phyloP scores from a whole-genome alignment of 176 grass and related monocot species.

The Ensete glaucum region DNA sequence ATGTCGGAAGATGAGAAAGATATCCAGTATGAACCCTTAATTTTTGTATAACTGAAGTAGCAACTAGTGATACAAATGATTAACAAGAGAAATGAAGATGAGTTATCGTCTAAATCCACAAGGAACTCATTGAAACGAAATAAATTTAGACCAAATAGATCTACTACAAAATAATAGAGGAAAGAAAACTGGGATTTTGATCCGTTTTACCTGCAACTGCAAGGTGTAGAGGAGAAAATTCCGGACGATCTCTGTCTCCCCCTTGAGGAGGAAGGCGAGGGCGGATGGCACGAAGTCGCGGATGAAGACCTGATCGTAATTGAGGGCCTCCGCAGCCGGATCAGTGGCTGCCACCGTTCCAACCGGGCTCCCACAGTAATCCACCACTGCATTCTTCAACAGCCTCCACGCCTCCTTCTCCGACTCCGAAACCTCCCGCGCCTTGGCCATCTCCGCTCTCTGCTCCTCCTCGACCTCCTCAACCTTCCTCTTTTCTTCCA shows the following conservation, averaged over 20 bases:
- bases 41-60: neutral
- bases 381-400: slow-evolving; percentile 66
- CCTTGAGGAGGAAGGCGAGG: slow-evolving; percentile 19
- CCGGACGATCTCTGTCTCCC: slow-evolving; percentile 16
- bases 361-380: slow-evolving; percentile 67
- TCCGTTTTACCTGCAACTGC: slow-evolving; percentile 15
- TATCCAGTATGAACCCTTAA: neutral
- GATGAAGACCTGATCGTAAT: slow-evolving; percentile 67
- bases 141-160: neutral
- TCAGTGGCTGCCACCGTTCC: slow-evolving; percentile 85
- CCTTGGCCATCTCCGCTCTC: neutral
- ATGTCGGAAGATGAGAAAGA: neutral
- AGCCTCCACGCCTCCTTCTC: slow-evolving; percentile 87
- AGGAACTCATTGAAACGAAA: neutral
- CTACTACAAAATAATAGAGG: neutral
- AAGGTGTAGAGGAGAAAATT: slow-evolving; percentile 16
- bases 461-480: slow-evolving; percentile 7
- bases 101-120: neutral
- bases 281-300: slow-evolving; percentile 16
- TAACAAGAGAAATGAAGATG: no score
- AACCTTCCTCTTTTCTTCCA: neutral
- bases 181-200: neutral
- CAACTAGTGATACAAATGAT: neutral
- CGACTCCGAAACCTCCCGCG: slow-evolving; percentile 32
- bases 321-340: slow-evolving; percentile 49